Evolutionary conservation across 495 filamentous ascomycete genomes (phyloP).

Genomic region (Patellaria atrata): DNA sequence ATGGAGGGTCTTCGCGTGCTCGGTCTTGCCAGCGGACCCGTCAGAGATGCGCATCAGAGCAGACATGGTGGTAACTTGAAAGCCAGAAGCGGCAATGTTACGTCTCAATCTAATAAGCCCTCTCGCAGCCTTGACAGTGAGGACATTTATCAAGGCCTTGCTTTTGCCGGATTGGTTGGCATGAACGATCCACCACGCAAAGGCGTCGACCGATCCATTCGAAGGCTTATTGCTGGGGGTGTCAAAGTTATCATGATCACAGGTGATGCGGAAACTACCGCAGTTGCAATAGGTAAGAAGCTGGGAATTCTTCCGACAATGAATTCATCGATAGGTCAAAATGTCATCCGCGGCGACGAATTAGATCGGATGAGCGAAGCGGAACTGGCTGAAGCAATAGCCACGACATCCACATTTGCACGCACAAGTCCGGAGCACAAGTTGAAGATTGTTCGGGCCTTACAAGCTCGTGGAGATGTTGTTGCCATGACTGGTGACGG

Average conservation of each 20-base stretch:
- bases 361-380: slow-evolving; percentile 77
- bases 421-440: slow-evolving; percentile 96
- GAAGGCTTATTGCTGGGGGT: slow-evolving; percentile 79
- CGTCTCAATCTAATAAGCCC: slow-evolving; percentile 1
- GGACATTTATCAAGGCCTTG: slow-evolving; percentile 71
- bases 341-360: slow-evolving; percentile 78
- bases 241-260: slow-evolving; percentile 99
- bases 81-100: slow-evolving; percentile 25
- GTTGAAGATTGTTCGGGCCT: slow-evolving; percentile 83
- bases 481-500: slow-evolving; percentile 99
- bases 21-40: slow-evolving; percentile 72
- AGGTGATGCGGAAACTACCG: slow-evolving; percentile 87
- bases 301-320: slow-evolving; percentile 68
- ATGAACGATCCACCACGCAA: slow-evolving; percentile 94
- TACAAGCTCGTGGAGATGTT: slow-evolving; percentile 87
- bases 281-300: slow-evolving; percentile 80
- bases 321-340: slow-evolving; percentile 26
- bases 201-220: slow-evolving; percentile 77
- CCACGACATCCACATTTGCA: slow-evolving; percentile 83
- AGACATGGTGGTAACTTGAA: too few relatives aligned
- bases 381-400: slow-evolving; percentile 69
- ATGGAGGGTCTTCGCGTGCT: slow-evolving; percentile 81
- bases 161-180: slow-evolving; percentile 82
- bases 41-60: slow-evolving; percentile 20
- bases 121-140: slow-evolving; percentile 27